Evolutionary conservation across 2,329 filamentous ascomycete species (phyloP).

Genomic region (Phoma sp.): DNA sequence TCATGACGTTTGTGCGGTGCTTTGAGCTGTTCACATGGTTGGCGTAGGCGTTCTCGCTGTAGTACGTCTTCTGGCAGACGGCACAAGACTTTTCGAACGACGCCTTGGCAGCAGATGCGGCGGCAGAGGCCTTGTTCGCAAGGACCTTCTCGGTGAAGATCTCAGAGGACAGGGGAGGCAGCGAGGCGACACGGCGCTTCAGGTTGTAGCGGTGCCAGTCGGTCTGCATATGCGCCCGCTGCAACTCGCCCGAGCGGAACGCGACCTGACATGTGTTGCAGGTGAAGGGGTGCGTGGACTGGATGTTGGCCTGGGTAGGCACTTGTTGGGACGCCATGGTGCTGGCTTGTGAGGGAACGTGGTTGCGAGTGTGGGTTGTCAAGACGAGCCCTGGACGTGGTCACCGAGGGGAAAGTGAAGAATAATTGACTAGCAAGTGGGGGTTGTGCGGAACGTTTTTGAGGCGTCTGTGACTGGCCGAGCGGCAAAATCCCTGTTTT

Average conservation of each 20-base stretch:
- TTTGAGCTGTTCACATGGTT: slow-evolving; percentile 93
- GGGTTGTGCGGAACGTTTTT: slow-evolving; percentile 32
- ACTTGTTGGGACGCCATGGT: slow-evolving; percentile 44
- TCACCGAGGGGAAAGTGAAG: slow-evolving; percentile 10
- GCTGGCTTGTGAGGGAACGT: slow-evolving; percentile 15
- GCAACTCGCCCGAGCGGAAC: slow-evolving; percentile 90
- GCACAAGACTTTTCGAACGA: slow-evolving; percentile 84
- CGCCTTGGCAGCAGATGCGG: slow-evolving; percentile 84
- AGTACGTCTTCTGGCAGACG: slow-evolving; percentile 89
- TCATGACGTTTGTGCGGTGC: slow-evolving; percentile 73
- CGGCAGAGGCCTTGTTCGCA: slow-evolving; percentile 83
- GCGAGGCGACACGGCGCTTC: slow-evolving; percentile 87
- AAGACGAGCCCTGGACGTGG: slow-evolving; percentile 14
- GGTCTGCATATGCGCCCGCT: slow-evolving; percentile 95
- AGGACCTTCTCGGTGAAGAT: slow-evolving; percentile 95
- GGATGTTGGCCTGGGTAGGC: slow-evolving; percentile 43
- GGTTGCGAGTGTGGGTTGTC: slow-evolving; percentile 5
- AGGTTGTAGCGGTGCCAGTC: slow-evolving; percentile 99
- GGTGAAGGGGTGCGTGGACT: slow-evolving; percentile 78
- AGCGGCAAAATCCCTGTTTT: slow-evolving; percentile 26
- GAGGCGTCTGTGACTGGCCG: slow-evolving; percentile 32
- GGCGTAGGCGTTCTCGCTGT: slow-evolving; percentile 92
- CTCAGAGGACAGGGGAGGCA: slow-evolving; percentile 90
- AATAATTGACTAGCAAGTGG: slow-evolving; percentile 34
- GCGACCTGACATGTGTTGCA: slow-evolving; percentile 99